Percentiles rank a stretch among this genome's conserved stretches.
These are phyloP conservation scores for Colletotrichum scovillei DNA, from an alignment of 2,329 filamentous ascomycete species.

Conservation along the genomic window DNA sequence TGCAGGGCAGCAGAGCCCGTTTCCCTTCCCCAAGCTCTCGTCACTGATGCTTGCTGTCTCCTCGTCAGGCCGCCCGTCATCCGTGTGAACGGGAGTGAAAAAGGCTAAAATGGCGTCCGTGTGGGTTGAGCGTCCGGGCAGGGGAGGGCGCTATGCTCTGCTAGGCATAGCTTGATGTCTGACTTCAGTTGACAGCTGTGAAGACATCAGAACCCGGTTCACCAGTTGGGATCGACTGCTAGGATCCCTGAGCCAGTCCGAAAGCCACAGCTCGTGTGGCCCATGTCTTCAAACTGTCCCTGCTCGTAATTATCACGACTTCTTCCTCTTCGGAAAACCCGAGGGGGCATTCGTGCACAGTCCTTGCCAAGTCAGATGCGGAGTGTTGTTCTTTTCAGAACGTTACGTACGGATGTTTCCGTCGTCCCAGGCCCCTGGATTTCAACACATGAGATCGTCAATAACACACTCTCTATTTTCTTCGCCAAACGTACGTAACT, in stretches of 20 bases:
- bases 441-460: neutral
- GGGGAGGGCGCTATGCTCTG: slow-evolving; percentile 19
- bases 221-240: slow-evolving; percentile 28
- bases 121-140: slow-evolving; percentile 12
- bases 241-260: slow-evolving; percentile 16
- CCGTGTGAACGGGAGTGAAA: slow-evolving; percentile 28
- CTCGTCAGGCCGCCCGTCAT: slow-evolving; percentile 16
- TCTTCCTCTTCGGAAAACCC: neutral
- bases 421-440: neutral
- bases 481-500: neutral
- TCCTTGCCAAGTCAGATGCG: neutral
- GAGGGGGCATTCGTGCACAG: neutral
- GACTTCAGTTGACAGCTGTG: slow-evolving; percentile 25
- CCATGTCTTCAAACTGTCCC: neutral
- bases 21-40: slow-evolving; percentile 20
- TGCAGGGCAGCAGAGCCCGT: slow-evolving; percentile 17
- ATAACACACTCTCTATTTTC: neutral
- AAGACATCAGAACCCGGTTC: slow-evolving; percentile 30
- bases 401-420: neutral
- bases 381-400: neutral
- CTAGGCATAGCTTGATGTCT: slow-evolving; percentile 26
- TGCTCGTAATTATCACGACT: neutral
- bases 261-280: neutral
- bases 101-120: slow-evolving; percentile 32
- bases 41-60: slow-evolving; percentile 12